These are phyloP conservation scores for Sporobolus alterniflorus DNA, from an alignment of 202 grass and related monocot genomes.

Conservation along the genomic window DNA sequence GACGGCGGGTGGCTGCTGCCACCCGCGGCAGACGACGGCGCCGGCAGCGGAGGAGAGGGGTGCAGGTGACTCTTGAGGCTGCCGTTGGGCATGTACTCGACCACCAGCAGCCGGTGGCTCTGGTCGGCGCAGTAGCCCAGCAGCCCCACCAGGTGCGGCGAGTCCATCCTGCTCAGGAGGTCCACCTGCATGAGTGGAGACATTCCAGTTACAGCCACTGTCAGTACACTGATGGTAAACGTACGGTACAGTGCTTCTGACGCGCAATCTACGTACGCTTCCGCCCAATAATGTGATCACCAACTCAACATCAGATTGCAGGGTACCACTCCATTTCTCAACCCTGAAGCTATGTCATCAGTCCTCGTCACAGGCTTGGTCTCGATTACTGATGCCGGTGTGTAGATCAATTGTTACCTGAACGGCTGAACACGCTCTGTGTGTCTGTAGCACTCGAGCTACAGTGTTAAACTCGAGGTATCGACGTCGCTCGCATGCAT, in stretches of 20 bases:
- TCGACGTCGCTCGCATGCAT: too few species aligned
- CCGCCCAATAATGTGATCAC: not conserved
- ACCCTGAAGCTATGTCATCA: too few species aligned
- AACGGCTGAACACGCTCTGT: too few species aligned
- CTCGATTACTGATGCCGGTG: too few species aligned
- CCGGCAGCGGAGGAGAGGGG: not conserved
- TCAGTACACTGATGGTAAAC: not conserved
- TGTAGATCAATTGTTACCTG: too few species aligned
- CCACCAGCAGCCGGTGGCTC: conserved; percentile 89
- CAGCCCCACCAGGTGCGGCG: conserved; percentile 70
- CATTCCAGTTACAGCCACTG: not conserved
- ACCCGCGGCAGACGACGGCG: not conserved
- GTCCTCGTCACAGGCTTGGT: too few species aligned
- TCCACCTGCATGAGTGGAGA: conserved; percentile 59
- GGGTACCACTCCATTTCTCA: not conserved
- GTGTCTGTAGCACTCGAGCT: too few species aligned
- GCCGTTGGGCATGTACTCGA: conserved; percentile 95
- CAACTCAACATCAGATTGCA: not conserved
- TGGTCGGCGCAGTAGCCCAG: conserved; percentile 96
- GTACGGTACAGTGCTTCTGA: not conserved
- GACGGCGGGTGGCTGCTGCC: not conserved
- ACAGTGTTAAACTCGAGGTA: too few species aligned
- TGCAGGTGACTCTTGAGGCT: conserved; percentile 88
- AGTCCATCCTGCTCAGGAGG: conserved; percentile 86
- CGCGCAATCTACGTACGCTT: not conserved